phyloP scores from a whole-genome alignment of 768 basidiomycete species.

The Leccinum uliginosum region DNA sequence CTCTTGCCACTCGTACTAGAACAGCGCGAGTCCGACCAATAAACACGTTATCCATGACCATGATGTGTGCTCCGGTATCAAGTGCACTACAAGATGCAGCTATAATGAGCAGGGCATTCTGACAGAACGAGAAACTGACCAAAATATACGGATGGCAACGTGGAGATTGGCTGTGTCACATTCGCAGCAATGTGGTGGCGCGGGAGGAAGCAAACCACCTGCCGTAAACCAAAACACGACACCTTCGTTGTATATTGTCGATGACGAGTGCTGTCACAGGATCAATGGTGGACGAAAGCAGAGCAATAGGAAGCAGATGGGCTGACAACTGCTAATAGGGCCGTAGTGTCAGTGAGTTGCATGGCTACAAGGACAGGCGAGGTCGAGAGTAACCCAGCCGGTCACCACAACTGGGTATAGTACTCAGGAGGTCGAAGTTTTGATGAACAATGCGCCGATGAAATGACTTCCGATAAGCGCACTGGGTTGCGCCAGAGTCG shows the following conservation, averaged over 20 bases:
- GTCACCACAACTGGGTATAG: constrained; percentile 45
- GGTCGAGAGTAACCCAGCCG: constrained; percentile 34
- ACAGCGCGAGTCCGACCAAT: constrained; percentile 1
- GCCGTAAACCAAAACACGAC: constrained; percentile 40
- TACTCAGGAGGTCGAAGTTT: constrained; percentile 45
- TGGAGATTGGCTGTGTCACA: neutral
- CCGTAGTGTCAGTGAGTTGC: constrained; percentile 51
- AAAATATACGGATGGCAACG: neutral
- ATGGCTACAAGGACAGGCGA: constrained; percentile 42
- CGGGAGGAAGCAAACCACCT: neutral
- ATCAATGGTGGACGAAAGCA: constrained; percentile 43
- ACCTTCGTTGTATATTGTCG: constrained; percentile 50
- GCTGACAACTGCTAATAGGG: constrained; percentile 44
- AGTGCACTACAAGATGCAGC: neutral
- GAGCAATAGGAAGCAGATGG: constrained; percentile 48
- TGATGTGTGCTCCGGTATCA: neutral
- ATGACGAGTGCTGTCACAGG: constrained; percentile 42
- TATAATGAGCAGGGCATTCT: constrained; percentile 4
- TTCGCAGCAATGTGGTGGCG: neutral
- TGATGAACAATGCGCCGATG: constrained; percentile 41
- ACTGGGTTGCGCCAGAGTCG: constrained; percentile 45
- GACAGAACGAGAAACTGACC: constrained; percentile 5
- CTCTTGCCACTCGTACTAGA: constrained; percentile 9
- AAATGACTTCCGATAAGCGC: constrained; percentile 43
- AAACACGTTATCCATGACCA: neutral